Evolutionary conservation across 768 basidiomycete genomes (phyloP).

Genomic region (Psilocybe azurescens): DNA sequence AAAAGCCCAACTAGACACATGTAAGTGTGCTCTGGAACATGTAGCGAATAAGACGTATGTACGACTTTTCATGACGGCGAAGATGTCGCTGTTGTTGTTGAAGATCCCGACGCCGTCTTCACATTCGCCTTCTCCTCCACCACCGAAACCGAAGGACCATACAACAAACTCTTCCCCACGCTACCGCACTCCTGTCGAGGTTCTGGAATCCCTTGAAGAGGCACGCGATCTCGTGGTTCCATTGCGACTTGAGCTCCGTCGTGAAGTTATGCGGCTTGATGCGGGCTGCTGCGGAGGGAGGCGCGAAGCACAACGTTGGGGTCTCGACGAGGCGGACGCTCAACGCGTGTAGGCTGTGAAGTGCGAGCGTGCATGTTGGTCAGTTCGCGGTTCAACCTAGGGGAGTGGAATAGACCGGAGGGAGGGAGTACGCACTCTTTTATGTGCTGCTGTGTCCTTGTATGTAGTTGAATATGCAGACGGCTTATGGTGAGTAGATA

Average conservation of each 20-base stretch:
- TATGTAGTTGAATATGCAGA: conserved; percentile 2
- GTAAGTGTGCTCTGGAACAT: not conserved
- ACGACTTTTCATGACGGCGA: not conserved
- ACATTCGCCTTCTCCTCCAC: not conserved
- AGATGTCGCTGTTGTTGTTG: conserved; percentile 7
- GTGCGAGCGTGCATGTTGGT: not conserved
- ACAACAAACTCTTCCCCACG: conserved; percentile 51
- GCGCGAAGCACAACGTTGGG: conserved; percentile 52
- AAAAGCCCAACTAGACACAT: not conserved
- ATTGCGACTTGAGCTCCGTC: conserved; percentile 53
- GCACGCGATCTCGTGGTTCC: conserved; percentile 62
- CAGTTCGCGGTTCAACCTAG: not conserved
- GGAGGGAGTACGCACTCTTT: conserved; percentile 52
- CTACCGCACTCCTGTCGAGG: conserved; percentile 51
- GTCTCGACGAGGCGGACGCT: conserved; percentile 57
- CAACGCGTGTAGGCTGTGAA: conserved; percentile 45
- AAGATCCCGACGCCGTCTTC: not conserved
- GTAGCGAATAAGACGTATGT: not conserved
- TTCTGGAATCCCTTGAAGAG: conserved; percentile 47
- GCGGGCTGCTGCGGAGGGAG: conserved; percentile 58
- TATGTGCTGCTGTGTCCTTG: conserved; percentile 59
- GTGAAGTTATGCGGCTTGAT: conserved; percentile 52
- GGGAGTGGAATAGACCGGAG: no score
- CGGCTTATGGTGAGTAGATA: not conserved
- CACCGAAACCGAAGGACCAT: conserved; percentile 34